Evolutionary conservation across 805 yeast species (phyloP).

Genomic region (Dipodascopsis uninucleata): DNA sequence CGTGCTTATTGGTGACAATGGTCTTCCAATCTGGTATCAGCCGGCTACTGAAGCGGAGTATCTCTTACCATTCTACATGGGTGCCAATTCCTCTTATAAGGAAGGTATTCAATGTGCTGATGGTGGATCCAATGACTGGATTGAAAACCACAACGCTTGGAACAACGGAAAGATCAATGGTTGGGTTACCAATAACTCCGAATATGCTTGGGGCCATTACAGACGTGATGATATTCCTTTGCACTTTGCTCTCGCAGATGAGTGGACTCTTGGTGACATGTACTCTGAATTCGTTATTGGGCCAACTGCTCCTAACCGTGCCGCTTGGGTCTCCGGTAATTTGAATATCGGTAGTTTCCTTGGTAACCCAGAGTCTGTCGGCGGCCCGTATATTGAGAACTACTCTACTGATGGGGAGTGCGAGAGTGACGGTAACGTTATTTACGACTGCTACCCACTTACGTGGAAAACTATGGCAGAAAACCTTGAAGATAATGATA

Average conservation of each 20-base stretch:
- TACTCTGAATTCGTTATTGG: slow-evolving; percentile 30
- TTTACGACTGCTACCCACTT: slow-evolving; percentile 28
- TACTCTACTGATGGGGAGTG: slow-evolving; percentile 27
- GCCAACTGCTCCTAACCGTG: slow-evolving; percentile 31
- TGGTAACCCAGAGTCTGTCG: slow-evolving; percentile 17
- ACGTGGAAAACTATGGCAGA: slow-evolving; percentile 28
- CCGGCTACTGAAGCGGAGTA: slow-evolving; percentile 20
- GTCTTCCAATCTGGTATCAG: slow-evolving; percentile 27
- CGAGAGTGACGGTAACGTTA: slow-evolving; percentile 11
- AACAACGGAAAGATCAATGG: slow-evolving; percentile 26
- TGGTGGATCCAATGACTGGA: slow-evolving; percentile 32
- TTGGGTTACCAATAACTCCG: slow-evolving; percentile 30
- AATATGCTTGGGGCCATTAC: slow-evolving; percentile 30
- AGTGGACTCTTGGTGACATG: slow-evolving; percentile 33
- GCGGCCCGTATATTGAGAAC: slow-evolving; percentile 30
- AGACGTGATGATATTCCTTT: slow-evolving; percentile 29
- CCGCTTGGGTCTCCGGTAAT: slow-evolving; percentile 28
- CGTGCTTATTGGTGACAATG: slow-evolving; percentile 15
- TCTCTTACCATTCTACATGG: slow-evolving; percentile 29
- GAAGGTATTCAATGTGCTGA: slow-evolving; percentile 28
- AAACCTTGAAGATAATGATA: slow-evolving; percentile 20
- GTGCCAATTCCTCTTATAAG: slow-evolving; percentile 21
- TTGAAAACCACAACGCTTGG: slow-evolving; percentile 30
- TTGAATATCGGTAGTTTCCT: slow-evolving; percentile 28
- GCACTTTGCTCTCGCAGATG: slow-evolving; percentile 29